A percentile compares a stretch with the other conserved stretches of the same genome.
phyloP scores from a whole-genome alignment of 208 protist genomes.

The Vickermania spadyakhi region DNA sequence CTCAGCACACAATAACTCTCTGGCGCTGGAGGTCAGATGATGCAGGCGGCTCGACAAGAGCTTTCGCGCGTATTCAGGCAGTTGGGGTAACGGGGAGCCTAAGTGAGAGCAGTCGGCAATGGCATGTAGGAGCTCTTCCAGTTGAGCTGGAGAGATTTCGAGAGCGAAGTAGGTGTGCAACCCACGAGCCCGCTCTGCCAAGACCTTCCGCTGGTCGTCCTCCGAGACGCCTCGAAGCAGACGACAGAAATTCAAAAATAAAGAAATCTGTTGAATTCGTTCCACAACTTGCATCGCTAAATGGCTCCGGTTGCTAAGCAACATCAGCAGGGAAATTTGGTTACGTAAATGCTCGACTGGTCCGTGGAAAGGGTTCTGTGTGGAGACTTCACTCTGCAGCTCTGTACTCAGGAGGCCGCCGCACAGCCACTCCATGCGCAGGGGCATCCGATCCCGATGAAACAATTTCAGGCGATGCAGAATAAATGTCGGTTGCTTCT shows the following conservation, averaged over 20 bases:
- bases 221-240: conserved; percentile 21
- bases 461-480: conserved; percentile 20
- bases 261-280: conserved; percentile 26
- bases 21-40: conserved; percentile 27
- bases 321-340: conserved; percentile 47
- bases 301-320: conserved; percentile 49
- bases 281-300: conserved; percentile 43
- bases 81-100: background rate
- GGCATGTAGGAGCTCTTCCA: conserved; percentile 12
- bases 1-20: conserved; percentile 41
- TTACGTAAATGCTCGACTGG: conserved; percentile 15
- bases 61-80: conserved; percentile 16
- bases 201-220: background rate
- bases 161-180: conserved; percentile 41
- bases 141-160: conserved; percentile 20
- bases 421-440: conserved; percentile 53
- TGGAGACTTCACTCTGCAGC: conserved; percentile 32
- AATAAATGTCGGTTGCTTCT: conserved; percentile 7
- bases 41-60: conserved; percentile 24
- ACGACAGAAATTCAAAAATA: conserved; percentile 42
- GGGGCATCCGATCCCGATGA: conserved; percentile 13
- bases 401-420: conserved; percentile 40
- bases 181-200: conserved; percentile 11
- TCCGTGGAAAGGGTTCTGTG: conserved; percentile 57
- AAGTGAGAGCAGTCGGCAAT: background rate